A percentile compares a stretch with the other conserved stretches of the same genome.
Conservation (phyloP, 225 moss, liverwort and hornwort genomes). For the Polytrichum commune region DNA sequence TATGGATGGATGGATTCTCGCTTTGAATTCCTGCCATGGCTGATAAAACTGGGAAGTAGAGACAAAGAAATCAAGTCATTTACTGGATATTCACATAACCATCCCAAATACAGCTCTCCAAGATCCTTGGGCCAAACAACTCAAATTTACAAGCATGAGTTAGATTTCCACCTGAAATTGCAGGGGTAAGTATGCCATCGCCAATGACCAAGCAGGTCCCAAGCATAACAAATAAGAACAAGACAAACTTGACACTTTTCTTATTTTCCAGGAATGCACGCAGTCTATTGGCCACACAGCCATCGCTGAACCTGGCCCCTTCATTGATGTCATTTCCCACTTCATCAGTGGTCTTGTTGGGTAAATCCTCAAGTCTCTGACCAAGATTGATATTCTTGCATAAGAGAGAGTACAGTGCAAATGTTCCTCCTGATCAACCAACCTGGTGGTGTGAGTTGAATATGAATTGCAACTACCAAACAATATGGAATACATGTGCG, state of each 20-base stretch:
- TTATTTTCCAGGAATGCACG: constrained; percentile 44
- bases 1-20: constrained; percentile 46
- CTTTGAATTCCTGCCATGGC: constrained; percentile 70
- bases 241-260: constrained; percentile 31
- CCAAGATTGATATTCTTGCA: constrained; percentile 55
- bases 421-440: constrained; percentile 56
- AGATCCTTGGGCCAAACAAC: background rate
- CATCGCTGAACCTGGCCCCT: constrained; percentile 8
- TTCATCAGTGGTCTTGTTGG: constrained; percentile 17
- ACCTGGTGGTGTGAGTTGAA: background rate
- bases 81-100: no score
- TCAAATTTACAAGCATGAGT: constrained; percentile 7
- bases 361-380: constrained; percentile 34
- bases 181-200: constrained; percentile 85
- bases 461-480: background rate
- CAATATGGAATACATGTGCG: no score
- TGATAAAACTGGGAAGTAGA: constrained; percentile 60
- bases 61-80: background rate
- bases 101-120: no score
- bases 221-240: constrained; percentile 53
- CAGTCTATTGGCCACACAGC: constrained; percentile 20
- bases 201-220: constrained; percentile 75
- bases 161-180: constrained; percentile 67
- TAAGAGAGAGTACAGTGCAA: constrained; percentile 67
- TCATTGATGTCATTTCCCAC: constrained; percentile 2